Conservation (phyloP, 495 filamentous ascomycete genomes). For the Talaromyces ruber region DNA sequence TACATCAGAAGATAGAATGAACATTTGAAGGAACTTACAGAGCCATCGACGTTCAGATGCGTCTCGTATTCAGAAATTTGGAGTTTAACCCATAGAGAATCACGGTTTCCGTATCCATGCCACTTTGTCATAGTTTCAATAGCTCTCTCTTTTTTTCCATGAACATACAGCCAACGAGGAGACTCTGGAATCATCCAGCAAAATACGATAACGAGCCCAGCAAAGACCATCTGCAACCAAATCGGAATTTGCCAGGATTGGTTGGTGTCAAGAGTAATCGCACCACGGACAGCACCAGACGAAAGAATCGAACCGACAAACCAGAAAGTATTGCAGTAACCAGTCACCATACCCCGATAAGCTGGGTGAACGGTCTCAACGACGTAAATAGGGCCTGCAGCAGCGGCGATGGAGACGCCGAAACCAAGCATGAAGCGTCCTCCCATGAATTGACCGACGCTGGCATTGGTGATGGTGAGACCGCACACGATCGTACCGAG, state of each 20-base stretch:
- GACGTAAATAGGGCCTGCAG: constrained; percentile 63
- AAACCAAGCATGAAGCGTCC: constrained; percentile 71
- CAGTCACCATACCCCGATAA: constrained; percentile 54
- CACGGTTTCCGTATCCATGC: constrained; percentile 42
- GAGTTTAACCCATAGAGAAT: constrained; percentile 40
- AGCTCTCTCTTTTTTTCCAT: constrained; percentile 42
- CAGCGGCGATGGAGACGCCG: constrained; percentile 54
- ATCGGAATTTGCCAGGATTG: constrained; percentile 51
- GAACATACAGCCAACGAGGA: constrained; percentile 34
- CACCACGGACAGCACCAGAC: constrained; percentile 21
- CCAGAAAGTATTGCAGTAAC: constrained; percentile 47
- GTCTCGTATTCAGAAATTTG: constrained; percentile 47
- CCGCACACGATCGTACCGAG: constrained; percentile 50
- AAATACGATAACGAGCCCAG: constrained; percentile 20
- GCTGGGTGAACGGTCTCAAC: constrained; percentile 66
- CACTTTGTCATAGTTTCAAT: constrained; percentile 40
- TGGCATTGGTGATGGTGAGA: constrained; percentile 25
- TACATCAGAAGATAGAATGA: neutral
- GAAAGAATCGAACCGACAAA: constrained; percentile 41
- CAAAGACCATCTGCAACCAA: constrained; percentile 53
- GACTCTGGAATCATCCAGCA: constrained; percentile 14
- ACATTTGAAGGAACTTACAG: constrained; percentile 19
- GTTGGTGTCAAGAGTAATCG: constrained; percentile 18
- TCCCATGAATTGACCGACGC: constrained; percentile 48
- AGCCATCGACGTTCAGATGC: constrained; percentile 38